phyloP scores from a whole-genome alignment of 129 eudicot species.

The Tanacetum coccineum region DNA sequence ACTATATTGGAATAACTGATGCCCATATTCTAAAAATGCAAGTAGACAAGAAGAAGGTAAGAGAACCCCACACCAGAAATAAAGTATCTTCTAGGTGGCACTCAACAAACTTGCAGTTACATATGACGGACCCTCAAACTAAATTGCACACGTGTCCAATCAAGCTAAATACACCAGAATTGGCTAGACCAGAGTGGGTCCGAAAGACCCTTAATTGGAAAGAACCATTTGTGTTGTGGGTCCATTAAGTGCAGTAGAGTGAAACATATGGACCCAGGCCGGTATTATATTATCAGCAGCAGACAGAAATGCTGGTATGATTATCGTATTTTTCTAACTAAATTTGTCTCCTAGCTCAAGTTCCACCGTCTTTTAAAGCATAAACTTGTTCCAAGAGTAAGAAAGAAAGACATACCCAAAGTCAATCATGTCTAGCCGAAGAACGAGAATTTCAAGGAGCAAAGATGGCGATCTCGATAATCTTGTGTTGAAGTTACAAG shows the following conservation, averaged over 20 bases:
- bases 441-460: conserved; percentile 27
- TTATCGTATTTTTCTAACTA: conserved; percentile 30
- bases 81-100: conserved; percentile 31
- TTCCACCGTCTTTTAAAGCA: conserved; percentile 38
- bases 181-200: conserved; percentile 19
- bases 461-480: conserved; percentile 45
- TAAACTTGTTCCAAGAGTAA: conserved; percentile 14
- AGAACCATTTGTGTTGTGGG: conserved; percentile 29
- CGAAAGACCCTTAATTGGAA: conserved; percentile 19
- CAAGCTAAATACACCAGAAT: conserved; percentile 18
- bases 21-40: not conserved
- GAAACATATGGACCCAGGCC: conserved; percentile 27
- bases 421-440: conserved; percentile 45
- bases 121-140: conserved; percentile 18
- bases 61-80: conserved; percentile 19
- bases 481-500: conserved; percentile 51
- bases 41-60: conserved; percentile 4
- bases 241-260: conserved; percentile 9
- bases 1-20: conserved; percentile 12
- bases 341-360: conserved; percentile 23
- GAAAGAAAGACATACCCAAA: conserved; percentile 9
- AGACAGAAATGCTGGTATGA: conserved; percentile 30
- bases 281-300: conserved; percentile 30
- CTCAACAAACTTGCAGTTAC: conserved; percentile 26
- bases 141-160: conserved; percentile 21